Base-by-base conservation (phyloP, 2,329 filamentous ascomycete genomes). In the Apiospora phragmitis region DNA sequence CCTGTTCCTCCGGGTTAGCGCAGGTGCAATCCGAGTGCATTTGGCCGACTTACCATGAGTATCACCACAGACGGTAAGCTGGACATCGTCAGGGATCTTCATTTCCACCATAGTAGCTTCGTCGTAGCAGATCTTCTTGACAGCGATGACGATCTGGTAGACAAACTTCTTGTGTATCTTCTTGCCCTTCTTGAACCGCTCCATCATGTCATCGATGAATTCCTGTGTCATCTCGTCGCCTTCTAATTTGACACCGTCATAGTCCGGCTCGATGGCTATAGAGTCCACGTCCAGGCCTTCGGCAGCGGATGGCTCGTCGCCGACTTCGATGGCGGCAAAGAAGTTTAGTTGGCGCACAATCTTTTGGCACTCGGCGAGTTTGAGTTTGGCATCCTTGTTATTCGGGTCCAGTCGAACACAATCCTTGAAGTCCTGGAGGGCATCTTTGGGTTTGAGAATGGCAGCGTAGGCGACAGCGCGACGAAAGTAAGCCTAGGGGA, bases 21-120 rank as follows among this genome's bases (percentile, higher is more conserved):
- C 55, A 62, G 14, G 55, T 38, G 21, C 55, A 38, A 21, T 38
- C 18, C 7, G 9, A 62, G 55, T 14, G 18, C 32, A 62, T 12
- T 21, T 21, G 24, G n/a, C 21, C 41, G 71, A 82, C 87, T 76
- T 83, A 94, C 94, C 96, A 80, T 99, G 96, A 6, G 96, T 99
- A 81, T 99, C 96, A 81, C 96, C 96, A 79, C 96, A 99, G 70
- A 99, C 94, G 2, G 96, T 99, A 77, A 99, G 86, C 79, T 92
- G 89, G 71, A 92, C 90, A 70, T 91, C 94, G 65, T 93, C 84
- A 7, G 92, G 90, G 69, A 99, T 90, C 67, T 93, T 89, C 79
- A 96, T 89, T 84, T 99, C 96, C 35, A 98, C 95, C 96, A 99
- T 98, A 35, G 96, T 99, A 21, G 95, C 89, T 83, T 99, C 96